Percentiles rank a stretch among this genome's conserved stretches.
Conservation (phyloP, 768 basidiomycete genomes). For the Termitomyces sp. region DNA sequence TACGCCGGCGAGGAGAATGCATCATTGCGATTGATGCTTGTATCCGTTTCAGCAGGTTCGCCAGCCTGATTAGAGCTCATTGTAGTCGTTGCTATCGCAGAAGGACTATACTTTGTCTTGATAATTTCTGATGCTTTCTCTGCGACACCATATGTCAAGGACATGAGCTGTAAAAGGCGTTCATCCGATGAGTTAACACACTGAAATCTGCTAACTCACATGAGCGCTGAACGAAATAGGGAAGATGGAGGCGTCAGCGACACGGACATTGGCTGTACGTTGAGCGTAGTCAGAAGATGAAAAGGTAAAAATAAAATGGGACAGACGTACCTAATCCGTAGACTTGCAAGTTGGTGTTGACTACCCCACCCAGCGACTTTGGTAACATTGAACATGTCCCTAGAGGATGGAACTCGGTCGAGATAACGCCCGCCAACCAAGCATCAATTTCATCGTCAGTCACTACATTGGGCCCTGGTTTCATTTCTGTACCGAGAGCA, state of each 20-base stretch:
- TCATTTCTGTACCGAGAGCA: slow-evolving; percentile 37
- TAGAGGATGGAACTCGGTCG: slow-evolving; percentile 58
- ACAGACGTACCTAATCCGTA: slow-evolving; percentile 37
- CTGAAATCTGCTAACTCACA: slow-evolving; percentile 10
- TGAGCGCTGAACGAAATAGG: slow-evolving; percentile 19
- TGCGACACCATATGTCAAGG: slow-evolving; percentile 9
- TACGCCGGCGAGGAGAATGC: background rate
- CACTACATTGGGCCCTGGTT: slow-evolving; percentile 42
- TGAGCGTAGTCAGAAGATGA: background rate
- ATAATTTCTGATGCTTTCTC: slow-evolving; percentile 8
- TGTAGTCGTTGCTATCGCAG: background rate
- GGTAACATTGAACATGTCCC: slow-evolving; percentile 57
- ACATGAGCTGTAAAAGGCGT: background rate
- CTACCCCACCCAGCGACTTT: slow-evolving; percentile 48
- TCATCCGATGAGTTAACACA: background rate
- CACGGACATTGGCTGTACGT: slow-evolving; percentile 37
- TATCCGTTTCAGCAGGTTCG: background rate
- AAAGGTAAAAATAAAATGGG: background rate
- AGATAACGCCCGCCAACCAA: slow-evolving; percentile 37
- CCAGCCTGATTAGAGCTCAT: background rate
- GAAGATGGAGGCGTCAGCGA: slow-evolving; percentile 20
- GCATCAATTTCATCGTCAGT: slow-evolving; percentile 53
- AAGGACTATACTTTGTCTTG: background rate
- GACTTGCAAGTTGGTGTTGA: slow-evolving; percentile 47
- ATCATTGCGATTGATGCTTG: background rate